Base-by-base conservation (phyloP, 2,329 filamentous ascomycete genomes). In the Pseudogymnoascus sp. region DNA sequence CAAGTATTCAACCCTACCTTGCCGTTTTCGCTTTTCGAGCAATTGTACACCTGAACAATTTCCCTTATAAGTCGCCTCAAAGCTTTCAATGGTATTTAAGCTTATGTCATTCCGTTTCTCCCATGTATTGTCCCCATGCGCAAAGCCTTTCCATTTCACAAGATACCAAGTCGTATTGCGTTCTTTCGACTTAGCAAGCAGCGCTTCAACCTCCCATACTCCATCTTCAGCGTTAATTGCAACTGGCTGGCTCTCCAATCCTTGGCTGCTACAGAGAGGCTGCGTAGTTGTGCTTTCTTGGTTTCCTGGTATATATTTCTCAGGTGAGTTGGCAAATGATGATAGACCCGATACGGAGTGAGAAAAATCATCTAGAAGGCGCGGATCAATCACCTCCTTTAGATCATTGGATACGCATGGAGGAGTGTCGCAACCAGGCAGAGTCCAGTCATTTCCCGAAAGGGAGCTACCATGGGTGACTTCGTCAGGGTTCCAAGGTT, bases 81-180 rank as follows among this genome's bases (percentile, higher is more conserved):
- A 67, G 16, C 43, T 62, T 62, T 65, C 14, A 8, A 67, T 19
- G 5, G 65, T 37, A 34, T 67, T 48, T 23, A 3, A 4, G 31
- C 65, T 63, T 57, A 68, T 68, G 36, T 67, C 62, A 13, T 64
- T 63, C 62, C 10, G 6, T 60, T 65, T 63, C 48, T 68, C 25
- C 64, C 36, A 70, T 25, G 64, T 69, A 65, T 69, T 70, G 11
- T 43, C 64, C 14, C 64, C 31, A 54, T 69, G n/a, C 16, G 25
- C 36, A 62, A 68, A 70, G 23, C 64, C 68, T 66, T 64, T 68
- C 65, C 25, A 70, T 63, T 71, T 69, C 23, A 69, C 45, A 67
- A 71, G 63, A 41, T 68, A 70, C 57, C 43, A 66, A 60, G 63
- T 66, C 31, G 41, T 61, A 45, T 66, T 69, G 43, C 64, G 61